A percentile compares a stretch with the other conserved stretches of the same genome.
Evolutionary conservation across 768 basidiomycete species (phyloP).

Genomic region (Rhodosporidiobolus odoratus): DNA sequence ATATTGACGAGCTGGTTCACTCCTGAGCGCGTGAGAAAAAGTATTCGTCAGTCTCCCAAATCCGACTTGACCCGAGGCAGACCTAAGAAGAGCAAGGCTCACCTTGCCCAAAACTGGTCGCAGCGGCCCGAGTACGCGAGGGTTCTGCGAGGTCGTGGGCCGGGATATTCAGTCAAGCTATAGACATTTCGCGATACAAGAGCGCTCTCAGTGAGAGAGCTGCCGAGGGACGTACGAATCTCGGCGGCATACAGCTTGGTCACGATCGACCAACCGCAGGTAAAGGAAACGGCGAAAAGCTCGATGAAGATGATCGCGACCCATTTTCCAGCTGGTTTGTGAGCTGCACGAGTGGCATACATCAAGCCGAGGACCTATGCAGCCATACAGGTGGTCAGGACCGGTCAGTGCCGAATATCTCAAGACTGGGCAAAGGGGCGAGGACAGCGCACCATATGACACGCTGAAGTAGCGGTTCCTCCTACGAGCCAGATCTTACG

Average conservation of each 20-base stretch:
- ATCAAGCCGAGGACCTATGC: slow-evolving; percentile 47
- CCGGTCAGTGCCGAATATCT: too few relatives aligned
- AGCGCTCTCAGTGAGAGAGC: too few relatives aligned
- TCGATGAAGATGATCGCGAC: slow-evolving; percentile 53
- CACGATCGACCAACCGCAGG: slow-evolving; percentile 21
- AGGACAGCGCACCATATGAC: slow-evolving; percentile 44
- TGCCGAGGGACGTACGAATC: neutral
- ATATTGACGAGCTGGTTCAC: slow-evolving; percentile 20
- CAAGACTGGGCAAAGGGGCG: too few relatives aligned
- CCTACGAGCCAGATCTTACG: slow-evolving; percentile 51
- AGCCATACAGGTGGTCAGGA: too few relatives aligned
- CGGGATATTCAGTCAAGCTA: too few relatives aligned
- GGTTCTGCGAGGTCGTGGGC: too few relatives aligned
- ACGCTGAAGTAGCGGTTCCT: slow-evolving; percentile 49
- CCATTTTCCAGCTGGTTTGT: slow-evolving; percentile 47
- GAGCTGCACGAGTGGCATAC: slow-evolving; percentile 49
- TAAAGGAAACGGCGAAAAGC: slow-evolving; percentile 51
- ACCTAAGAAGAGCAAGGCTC: neutral
- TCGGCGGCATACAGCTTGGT: slow-evolving; percentile 12
- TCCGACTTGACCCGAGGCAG: too few relatives aligned
- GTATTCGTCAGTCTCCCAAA: too few relatives aligned
- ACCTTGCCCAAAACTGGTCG: slow-evolving; percentile 27
- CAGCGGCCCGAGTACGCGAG: slow-evolving; percentile 51
- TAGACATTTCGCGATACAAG: too few relatives aligned
- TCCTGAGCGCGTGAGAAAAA: too few relatives aligned